A percentile compares a stretch with the other conserved stretches of the same genome.
These are phyloP conservation scores for Terfezia claveryi DNA, from an alignment of 495 filamentous ascomycete genomes.

Conservation along the genomic window DNA sequence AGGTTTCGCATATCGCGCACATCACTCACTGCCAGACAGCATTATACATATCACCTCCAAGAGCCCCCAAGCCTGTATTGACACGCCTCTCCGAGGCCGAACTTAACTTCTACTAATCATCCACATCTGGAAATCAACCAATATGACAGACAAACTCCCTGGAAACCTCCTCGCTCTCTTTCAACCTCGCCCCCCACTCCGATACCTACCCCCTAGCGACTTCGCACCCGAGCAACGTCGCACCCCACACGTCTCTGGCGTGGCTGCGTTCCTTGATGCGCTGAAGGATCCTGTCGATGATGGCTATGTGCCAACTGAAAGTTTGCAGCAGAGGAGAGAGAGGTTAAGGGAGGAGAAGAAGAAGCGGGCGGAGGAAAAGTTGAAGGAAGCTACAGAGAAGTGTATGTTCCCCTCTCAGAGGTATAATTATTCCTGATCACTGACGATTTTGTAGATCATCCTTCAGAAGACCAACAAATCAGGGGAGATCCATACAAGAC, in stretches of 20 bases:
- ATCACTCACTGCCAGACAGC: no score
- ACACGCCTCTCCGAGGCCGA: no score
- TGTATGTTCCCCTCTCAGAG: slow-evolving; percentile 29
- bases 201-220: slow-evolving; percentile 69
- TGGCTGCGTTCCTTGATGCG: slow-evolving; percentile 50
- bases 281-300: slow-evolving; percentile 40
- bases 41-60: no score
- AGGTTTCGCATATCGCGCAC: no score
- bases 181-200: slow-evolving; percentile 72
- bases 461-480: slow-evolving; percentile 57
- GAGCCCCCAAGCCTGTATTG: no score
- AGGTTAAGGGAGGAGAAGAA: slow-evolving; percentile 60
- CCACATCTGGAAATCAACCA: slow-evolving; percentile 4
- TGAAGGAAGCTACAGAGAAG: slow-evolving; percentile 40
- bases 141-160: slow-evolving; percentile 89
- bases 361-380: slow-evolving; percentile 34
- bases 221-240: slow-evolving; percentile 61
- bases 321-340: slow-evolving; percentile 70
- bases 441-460: slow-evolving; percentile 33
- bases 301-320: slow-evolving; percentile 68
- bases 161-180: slow-evolving; percentile 84
- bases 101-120: no score
- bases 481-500: slow-evolving; percentile 89
- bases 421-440: not conserved
- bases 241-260: slow-evolving; percentile 45